Conservation (phyloP, 768 basidiomycete genomes). For the Sarcodon sp. region DNA sequence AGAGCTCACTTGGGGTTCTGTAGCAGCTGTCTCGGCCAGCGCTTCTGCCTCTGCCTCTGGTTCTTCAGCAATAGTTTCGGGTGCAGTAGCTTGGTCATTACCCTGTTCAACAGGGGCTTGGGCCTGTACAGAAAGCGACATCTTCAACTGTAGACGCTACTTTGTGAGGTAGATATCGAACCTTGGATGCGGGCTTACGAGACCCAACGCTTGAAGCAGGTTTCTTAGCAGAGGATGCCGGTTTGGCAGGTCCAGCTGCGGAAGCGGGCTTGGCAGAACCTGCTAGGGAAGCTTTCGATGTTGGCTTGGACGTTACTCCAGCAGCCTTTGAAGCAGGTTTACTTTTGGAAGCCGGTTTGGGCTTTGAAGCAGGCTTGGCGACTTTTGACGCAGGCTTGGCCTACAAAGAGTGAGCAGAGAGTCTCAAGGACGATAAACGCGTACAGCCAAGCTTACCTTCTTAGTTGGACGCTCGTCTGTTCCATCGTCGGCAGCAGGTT, state of each 20-base stretch:
- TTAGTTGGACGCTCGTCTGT: conserved; percentile 40
- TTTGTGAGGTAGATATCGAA: conserved; percentile 7
- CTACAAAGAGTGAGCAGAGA: conserved; percentile 12
- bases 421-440: conserved; percentile 1
- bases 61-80: conserved; percentile 45
- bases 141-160: conserved; percentile 2
- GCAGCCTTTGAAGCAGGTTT: conserved; percentile 21
- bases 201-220: conserved; percentile 46
- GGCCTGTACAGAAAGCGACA: conserved; percentile 9
- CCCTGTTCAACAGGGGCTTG: conserved; percentile 23
- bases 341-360: conserved; percentile 16
- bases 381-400: conserved; percentile 27
- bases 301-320: conserved; percentile 18
- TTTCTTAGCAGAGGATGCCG: conserved; percentile 30
- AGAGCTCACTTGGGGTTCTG: background rate
- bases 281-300: conserved; percentile 15
- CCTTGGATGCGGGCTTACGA: conserved; percentile 58
- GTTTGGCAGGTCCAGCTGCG: conserved; percentile 21
- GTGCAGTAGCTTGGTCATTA: conserved; percentile 18
- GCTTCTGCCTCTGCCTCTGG: conserved; percentile 21
- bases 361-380: conserved; percentile 25
- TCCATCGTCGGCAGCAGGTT: conserved; percentile 22
- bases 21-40: conserved; percentile 13
- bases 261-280: conserved; percentile 27
- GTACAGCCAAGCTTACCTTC: conserved; percentile 31